phyloP scores from a whole-genome alignment of 164 flowering plant genomes.

The Stephania yunnanensis region DNA sequence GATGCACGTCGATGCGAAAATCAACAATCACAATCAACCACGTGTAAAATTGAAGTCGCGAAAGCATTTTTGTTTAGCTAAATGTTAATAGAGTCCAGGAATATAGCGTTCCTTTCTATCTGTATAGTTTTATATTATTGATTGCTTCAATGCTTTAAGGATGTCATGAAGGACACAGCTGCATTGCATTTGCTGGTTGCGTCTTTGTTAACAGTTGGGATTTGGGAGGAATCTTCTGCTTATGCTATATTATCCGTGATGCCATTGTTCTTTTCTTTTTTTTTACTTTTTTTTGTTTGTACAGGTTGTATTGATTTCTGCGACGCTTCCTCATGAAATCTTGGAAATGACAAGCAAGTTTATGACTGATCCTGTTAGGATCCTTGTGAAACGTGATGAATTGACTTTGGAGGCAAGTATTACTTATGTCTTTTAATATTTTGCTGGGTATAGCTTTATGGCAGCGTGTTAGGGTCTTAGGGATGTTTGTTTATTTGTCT shows the following conservation, averaged over 20 bases:
- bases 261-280: background rate
- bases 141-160: background rate
- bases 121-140: background rate
- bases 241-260: background rate
- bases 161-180: background rate
- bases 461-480: background rate
- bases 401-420: slow-evolving; percentile 79
- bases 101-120: background rate
- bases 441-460: background rate
- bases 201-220: background rate
- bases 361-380: slow-evolving; percentile 95
- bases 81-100: too few species aligned
- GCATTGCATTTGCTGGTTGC: background rate
- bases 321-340: slow-evolving; percentile 96
- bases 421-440: background rate
- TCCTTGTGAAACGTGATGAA: slow-evolving; percentile 99
- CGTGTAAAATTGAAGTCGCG: too few species aligned
- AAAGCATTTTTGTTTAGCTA: too few species aligned
- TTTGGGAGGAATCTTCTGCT: background rate
- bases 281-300: slow-evolving; percentile 5
- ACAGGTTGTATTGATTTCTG: slow-evolving; percentile 90
- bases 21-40: too few species aligned
- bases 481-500: background rate
- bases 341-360: slow-evolving; percentile 95
- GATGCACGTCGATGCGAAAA: too few species aligned